A percentile compares a stretch with the other conserved stretches of the same genome.
These are phyloP conservation scores for Colletotrichum truncatum DNA, from an alignment of 2,329 filamentous ascomycete genomes.

Conservation along the genomic window DNA sequence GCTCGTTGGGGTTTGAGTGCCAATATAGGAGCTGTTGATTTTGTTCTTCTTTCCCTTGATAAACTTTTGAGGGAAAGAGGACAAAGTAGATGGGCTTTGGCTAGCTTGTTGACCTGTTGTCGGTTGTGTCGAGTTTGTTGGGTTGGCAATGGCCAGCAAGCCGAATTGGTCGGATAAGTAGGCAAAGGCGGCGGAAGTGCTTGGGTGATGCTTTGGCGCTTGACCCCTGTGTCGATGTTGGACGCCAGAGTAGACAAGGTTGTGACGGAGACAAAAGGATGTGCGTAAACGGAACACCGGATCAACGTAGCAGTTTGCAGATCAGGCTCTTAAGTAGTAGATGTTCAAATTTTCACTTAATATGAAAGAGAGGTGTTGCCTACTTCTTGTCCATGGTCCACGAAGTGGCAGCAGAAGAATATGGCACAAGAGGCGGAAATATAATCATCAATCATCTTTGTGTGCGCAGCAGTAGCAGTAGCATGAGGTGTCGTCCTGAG, in stretches of 20 bases:
- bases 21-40: too few relatives aligned
- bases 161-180: not conserved
- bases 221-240: constrained; percentile 16
- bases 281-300: constrained; percentile 1
- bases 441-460: not conserved
- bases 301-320: constrained; percentile 3
- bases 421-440: not conserved
- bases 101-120: not conserved
- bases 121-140: not conserved
- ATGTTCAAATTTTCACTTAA: not conserved
- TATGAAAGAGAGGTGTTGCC: not conserved
- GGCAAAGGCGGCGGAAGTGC: not conserved
- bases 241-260: not conserved
- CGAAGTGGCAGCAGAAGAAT: not conserved
- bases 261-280: constrained; percentile 16
- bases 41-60: constrained; percentile 13
- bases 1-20: not conserved
- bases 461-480: not conserved
- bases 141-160: not conserved
- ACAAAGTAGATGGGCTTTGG: too few relatives aligned
- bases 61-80: not conserved
- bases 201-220: constrained; percentile 1
- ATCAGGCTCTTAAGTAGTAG: not conserved
- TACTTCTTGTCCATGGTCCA: too few relatives aligned
- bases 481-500: not conserved